phyloP scores from a whole-genome alignment of 2,329 filamentous ascomycete species.

The Eutypella sp. region DNA sequence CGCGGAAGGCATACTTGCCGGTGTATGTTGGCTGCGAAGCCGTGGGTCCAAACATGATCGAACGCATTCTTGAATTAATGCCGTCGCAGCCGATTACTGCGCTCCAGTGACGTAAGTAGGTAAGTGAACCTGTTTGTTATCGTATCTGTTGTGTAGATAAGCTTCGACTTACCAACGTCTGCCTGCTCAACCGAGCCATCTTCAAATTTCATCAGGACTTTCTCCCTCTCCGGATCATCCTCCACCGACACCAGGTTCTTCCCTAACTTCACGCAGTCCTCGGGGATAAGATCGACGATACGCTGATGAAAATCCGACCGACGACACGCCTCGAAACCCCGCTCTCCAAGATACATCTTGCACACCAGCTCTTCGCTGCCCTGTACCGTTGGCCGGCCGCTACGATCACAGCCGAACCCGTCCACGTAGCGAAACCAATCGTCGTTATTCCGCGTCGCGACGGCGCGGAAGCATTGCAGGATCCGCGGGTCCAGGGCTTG shows the following conservation, averaged over 20 bases:
- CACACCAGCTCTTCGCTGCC: conserved; percentile 18
- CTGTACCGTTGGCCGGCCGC: conserved; percentile 25
- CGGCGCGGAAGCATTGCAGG: conserved; percentile 24
- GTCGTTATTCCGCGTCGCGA: conserved; percentile 11
- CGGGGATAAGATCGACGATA: conserved; percentile 22
- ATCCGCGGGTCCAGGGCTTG: conserved; percentile 26
- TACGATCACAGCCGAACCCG: conserved; percentile 27
- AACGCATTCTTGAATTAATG: conserved; percentile 49
- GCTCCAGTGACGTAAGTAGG: too few species aligned
- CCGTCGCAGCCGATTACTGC: conserved; percentile 55
- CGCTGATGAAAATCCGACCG: conserved; percentile 28
- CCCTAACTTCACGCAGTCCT: conserved; percentile 17
- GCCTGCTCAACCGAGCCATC: not conserved
- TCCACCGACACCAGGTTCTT: conserved; percentile 26
- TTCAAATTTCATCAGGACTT: too few species aligned
- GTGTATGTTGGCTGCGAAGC: conserved; percentile 41
- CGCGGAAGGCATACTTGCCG: conserved; percentile 53
- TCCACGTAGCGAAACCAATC: conserved; percentile 25
- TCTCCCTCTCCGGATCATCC: conserved; percentile 8
- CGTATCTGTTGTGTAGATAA: too few species aligned
- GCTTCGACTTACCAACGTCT: too few species aligned
- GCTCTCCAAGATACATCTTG: conserved; percentile 22
- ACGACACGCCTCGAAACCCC: conserved; percentile 28
- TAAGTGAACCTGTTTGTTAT: too few species aligned
- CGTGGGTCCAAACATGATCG: conserved; percentile 40